Base-by-base conservation (phyloP, 169 alveolate species). In the Eimeria tenella region DNA sequence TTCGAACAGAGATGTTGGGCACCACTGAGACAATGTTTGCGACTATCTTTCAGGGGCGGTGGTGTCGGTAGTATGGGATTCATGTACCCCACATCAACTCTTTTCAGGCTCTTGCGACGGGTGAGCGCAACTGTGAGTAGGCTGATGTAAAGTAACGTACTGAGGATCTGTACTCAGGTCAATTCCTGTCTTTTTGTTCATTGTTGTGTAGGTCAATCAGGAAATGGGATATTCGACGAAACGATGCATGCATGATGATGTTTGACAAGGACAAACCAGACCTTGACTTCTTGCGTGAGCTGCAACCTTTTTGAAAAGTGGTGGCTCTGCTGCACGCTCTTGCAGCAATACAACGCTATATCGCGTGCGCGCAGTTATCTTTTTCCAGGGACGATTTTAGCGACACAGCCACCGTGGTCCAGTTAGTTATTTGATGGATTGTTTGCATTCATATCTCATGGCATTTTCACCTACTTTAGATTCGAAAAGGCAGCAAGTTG, bases 71-170 rank as follows among this genome's bases (percentile, higher is more conserved):
- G n/a, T 79, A 15, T 84, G 92, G 92, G 79, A 84, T 63, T 53
- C 65, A 7, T 53, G 15, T n/a, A 4, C 68, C 42, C 81, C 92
- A 42, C 62, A 17, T n/a, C 92, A 84, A 63, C 31, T 84, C 8
- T 84, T 84, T 84, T 84, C 92, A 49, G 92, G 92, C 19, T 84
- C 92, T 84, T 84, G 65, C 42, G 92, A 84, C 92, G 60, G 52
- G 92, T 84, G 31, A 62, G 92, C 62, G 73, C 6, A 19, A 21
- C 58, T 49, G 9, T 55, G 19, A 31, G 42, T 84, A 63, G 25
- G 53, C 65, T 50, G 2, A 52, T 15, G 2, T 62, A 68, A 17
- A 17, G 42, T 9, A 62, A 19, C 50, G 2, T 15, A 19, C 49
- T 15, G 11, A 0, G 0, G 21, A 19, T 84, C 15, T 62, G 49